These are phyloP conservation scores for Venturia pyrina DNA, from an alignment of 2,329 filamentous ascomycete genomes.

Conservation along the genomic window DNA sequence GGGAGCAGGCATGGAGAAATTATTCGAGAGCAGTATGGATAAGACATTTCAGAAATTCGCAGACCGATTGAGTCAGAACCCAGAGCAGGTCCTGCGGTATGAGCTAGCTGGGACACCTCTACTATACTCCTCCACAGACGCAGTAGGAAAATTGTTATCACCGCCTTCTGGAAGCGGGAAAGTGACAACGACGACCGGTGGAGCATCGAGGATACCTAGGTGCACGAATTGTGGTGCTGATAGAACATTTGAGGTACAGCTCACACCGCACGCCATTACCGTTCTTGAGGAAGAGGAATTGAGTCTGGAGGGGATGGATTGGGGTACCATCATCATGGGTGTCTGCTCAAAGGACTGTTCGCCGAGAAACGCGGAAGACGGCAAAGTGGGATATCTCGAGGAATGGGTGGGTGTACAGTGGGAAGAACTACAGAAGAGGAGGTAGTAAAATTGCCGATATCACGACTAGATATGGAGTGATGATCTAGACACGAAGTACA, in stretches of 20 bases:
- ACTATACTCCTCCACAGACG: constrained; percentile 70
- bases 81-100: constrained; percentile 41
- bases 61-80: constrained; percentile 40
- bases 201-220: constrained; percentile 49
- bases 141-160: constrained; percentile 56
- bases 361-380: constrained; percentile 46
- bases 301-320: constrained; percentile 80
- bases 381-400: constrained; percentile 69
- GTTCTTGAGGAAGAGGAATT: constrained; percentile 70
- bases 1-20: constrained; percentile 29
- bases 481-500: neutral
- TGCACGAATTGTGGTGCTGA: constrained; percentile 67
- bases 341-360: constrained; percentile 76
- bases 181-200: constrained; percentile 22
- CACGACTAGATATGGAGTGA: neutral
- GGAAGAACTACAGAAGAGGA: constrained; percentile 55
- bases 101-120: constrained; percentile 43
- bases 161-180: constrained; percentile 21
- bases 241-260: constrained; percentile 82
- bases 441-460: neutral
- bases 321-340: constrained; percentile 83
- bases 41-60: constrained; percentile 42
- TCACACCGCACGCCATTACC: constrained; percentile 82
- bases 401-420: constrained; percentile 98
- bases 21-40: constrained; percentile 40